Conservation (phyloP, 1,284 basidiomycete species). For the Ceratobasidium sp. region DNA sequence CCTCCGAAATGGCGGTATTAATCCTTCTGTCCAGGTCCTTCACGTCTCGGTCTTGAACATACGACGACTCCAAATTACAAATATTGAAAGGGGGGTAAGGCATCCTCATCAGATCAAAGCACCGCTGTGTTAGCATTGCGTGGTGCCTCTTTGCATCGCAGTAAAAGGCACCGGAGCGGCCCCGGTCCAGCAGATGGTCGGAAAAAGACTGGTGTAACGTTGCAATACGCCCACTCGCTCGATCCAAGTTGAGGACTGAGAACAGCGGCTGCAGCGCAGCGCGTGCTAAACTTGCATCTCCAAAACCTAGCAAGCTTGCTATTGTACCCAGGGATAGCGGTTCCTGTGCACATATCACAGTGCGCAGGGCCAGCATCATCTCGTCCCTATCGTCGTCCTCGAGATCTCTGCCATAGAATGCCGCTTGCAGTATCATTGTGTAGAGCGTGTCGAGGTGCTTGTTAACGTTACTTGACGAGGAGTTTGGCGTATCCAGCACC, state of each 20-base stretch:
- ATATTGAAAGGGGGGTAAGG: neutral
- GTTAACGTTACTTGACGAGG: too few relatives aligned
- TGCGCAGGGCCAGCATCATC: constrained; percentile 1
- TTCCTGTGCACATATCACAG: constrained; percentile 23
- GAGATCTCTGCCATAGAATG: neutral
- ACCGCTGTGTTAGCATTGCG: neutral
- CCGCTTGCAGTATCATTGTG: neutral
- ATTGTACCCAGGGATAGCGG: constrained; percentile 2
- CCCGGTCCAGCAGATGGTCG: constrained; percentile 9
- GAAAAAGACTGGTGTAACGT: constrained; percentile 15
- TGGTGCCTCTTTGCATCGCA: neutral
- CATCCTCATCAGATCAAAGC: neutral
- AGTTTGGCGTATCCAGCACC: neutral
- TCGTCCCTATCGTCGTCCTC: neutral
- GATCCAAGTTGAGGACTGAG: constrained; percentile 6
- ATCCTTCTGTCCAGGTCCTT: neutral
- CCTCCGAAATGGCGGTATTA: neutral
- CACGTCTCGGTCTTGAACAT: neutral
- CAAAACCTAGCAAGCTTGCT: neutral
- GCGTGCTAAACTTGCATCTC: neutral
- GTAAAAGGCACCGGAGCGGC: neutral
- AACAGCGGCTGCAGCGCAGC: constrained; percentile 1
- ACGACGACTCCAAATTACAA: neutral
- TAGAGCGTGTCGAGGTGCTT: constrained; percentile 15
- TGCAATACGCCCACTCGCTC: neutral